Evolutionary conservation across 1,284 basidiomycete species (phyloP).

Genomic region (Filobasidium uniguttulatum): DNA sequence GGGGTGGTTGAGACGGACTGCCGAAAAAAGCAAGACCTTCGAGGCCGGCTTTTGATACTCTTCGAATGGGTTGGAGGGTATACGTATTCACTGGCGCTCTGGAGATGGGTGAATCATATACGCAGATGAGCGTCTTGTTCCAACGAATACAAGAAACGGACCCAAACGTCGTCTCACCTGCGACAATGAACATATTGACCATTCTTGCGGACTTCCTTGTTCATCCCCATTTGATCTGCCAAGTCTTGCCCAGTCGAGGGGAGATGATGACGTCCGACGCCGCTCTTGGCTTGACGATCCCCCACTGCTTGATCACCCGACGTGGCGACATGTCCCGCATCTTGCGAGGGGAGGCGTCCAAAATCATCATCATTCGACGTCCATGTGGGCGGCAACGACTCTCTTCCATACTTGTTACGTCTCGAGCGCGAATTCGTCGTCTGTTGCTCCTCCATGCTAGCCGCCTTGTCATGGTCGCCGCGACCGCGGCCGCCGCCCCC

Average conservation of each 20-base stretch:
- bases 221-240: slow-evolving; percentile 44
- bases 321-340: too few species aligned
- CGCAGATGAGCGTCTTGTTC: background rate
- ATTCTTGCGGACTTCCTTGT: slow-evolving; percentile 69
- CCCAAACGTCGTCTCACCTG: slow-evolving; percentile 37
- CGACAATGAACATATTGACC: slow-evolving; percentile 67
- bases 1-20: too few species aligned
- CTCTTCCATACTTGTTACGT: slow-evolving; percentile 49
- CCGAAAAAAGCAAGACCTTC: slow-evolving; percentile 43
- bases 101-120: too few species aligned
- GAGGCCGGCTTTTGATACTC: slow-evolving; percentile 77
- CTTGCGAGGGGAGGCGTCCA: too few species aligned
- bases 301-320: too few species aligned
- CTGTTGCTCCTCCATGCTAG: slow-evolving; percentile 16
- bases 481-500: too few species aligned
- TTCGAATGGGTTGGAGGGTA: slow-evolving; percentile 67
- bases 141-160: background rate
- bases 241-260: slow-evolving; percentile 8
- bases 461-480: slow-evolving; percentile 9
- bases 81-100: slow-evolving; percentile 66
- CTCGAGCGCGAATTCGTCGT: slow-evolving; percentile 41
- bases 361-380: slow-evolving; percentile 20
- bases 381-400: slow-evolving; percentile 54
- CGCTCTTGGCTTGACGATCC: too few species aligned
- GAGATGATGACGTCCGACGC: too few species aligned